phyloP scores from a whole-genome alignment of 192 early-diverging fungal genomes.

The Haplosporangium gracile region DNA sequence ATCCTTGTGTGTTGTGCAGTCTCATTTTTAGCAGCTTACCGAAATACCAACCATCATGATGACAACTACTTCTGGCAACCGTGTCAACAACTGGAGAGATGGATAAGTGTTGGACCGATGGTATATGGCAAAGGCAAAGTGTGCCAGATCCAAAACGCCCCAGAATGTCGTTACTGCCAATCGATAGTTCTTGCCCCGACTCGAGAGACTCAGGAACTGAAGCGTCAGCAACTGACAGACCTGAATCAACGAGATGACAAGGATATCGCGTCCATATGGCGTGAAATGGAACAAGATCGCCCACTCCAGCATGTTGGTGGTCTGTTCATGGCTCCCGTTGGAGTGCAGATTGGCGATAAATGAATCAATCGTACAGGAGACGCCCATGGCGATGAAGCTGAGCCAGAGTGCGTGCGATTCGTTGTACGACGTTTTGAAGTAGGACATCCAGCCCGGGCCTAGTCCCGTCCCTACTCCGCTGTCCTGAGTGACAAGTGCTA shows the following conservation, averaged over 20 bases:
- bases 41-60: constrained; percentile 59
- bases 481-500: constrained; percentile 39
- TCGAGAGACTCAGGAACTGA: constrained; percentile 57
- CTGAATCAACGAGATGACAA: constrained; percentile 59
- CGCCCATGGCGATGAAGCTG: constrained; percentile 55
- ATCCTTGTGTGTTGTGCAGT: not conserved
- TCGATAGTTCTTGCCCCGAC: constrained; percentile 53
- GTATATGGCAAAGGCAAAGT: constrained; percentile 56
- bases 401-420: constrained; percentile 54
- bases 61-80: constrained; percentile 61
- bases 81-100: constrained; percentile 56
- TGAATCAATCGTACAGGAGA: constrained; percentile 46
- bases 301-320: constrained; percentile 61
- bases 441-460: constrained; percentile 17
- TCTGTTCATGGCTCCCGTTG: constrained; percentile 47
- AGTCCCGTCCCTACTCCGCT: not conserved
- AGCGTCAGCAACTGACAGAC: constrained; percentile 56
- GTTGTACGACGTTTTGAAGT: constrained; percentile 19
- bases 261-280: constrained; percentile 51
- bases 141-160: constrained; percentile 56
- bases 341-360: constrained; percentile 49
- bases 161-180: constrained; percentile 58
- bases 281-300: constrained; percentile 60
- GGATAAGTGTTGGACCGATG: constrained; percentile 54
- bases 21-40: constrained; percentile 14